Evolutionary conservation across 176 grass and related monocot species (phyloP), one percentile per base, ranked within the genome.

Genomic region (Chrysopogon serrulatus): DNA sequence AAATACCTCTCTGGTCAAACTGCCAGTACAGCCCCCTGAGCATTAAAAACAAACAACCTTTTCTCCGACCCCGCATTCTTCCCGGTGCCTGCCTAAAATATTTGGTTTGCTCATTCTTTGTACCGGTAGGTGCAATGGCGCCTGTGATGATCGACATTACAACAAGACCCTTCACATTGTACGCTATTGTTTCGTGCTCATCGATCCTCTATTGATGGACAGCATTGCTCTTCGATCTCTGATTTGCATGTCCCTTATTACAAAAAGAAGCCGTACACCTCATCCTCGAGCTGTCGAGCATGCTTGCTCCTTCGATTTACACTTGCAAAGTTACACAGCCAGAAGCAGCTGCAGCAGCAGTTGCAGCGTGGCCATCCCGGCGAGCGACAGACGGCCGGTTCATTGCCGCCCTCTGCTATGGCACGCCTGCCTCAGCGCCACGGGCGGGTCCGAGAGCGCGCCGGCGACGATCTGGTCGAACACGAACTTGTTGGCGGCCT

Each of bases 401-500:
- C 88, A 90, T 18, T 31, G 84, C 18, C 57, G 84, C 18, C 57
- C 84, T 44, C n/a, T 68, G 57, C 83, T 77, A 40, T 63, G 87
- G 66, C 92, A 95, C 17, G 92, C 86, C 82, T 83, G 81, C 43
- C 73, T 86, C 19, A 85, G 70, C 23, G 57, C 59, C 70, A 91
- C 27, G 0, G 84, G 78, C 27, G 88, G 89, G 68, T 89, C 89
- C 26, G 88, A 92, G 28, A 86, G 88, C 56, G 10, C 76, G 40
- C 88, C 88, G 21, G 23, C 47, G 67, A 68, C 80, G 48, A 85
- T 90, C 86, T 92, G 90, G 37, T 92, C 88, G 39, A 92, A 97
- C 70, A 97, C 87, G 31, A 90, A 97, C 75, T 88, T 94, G 87
- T 97, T 97, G 16, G 92, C 95, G 0, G 92, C 92, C 87, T 97